Conservation (phyloP, 305 asterid species). For the Withania somnifera region DNA sequence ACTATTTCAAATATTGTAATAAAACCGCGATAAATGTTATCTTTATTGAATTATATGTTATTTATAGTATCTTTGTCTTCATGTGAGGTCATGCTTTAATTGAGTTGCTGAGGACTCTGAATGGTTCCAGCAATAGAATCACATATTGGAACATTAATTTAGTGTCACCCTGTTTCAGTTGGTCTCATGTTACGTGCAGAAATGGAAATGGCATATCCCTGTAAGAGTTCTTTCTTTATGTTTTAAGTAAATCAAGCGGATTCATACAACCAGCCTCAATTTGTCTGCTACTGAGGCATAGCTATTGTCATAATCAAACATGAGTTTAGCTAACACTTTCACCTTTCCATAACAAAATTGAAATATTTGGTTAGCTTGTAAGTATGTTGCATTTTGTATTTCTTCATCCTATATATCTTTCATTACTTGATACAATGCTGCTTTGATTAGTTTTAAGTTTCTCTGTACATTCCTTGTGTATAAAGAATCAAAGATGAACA, state of each 20-base stretch:
- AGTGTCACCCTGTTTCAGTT: conserved; percentile 84
- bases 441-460: too few species aligned
- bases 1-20: background rate
- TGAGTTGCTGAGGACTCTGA: conserved; percentile 42
- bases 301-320: conserved; percentile 17
- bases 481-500: too few species aligned
- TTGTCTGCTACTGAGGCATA: background rate
- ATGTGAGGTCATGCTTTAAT: conserved; percentile 58
- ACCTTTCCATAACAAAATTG: conserved; percentile 50
- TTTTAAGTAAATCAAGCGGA: background rate
- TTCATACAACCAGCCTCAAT: background rate
- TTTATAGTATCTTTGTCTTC: background rate
- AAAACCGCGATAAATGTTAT: background rate
- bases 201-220: conserved; percentile 56
- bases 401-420: too few species aligned
- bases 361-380: conserved; percentile 59
- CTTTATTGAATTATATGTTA: background rate
- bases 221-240: conserved; percentile 15
- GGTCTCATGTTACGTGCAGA: conserved; percentile 71
- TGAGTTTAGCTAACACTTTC: conserved; percentile 68
- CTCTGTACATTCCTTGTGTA: too few species aligned
- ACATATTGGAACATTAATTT: conserved; percentile 49
- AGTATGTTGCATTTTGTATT: conserved; percentile 9
- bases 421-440: too few species aligned
- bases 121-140: conserved; percentile 46